These are phyloP conservation scores for Chlorella sp. DNA, from an alignment of 139 green algal genomes.

Conservation along the genomic window DNA sequence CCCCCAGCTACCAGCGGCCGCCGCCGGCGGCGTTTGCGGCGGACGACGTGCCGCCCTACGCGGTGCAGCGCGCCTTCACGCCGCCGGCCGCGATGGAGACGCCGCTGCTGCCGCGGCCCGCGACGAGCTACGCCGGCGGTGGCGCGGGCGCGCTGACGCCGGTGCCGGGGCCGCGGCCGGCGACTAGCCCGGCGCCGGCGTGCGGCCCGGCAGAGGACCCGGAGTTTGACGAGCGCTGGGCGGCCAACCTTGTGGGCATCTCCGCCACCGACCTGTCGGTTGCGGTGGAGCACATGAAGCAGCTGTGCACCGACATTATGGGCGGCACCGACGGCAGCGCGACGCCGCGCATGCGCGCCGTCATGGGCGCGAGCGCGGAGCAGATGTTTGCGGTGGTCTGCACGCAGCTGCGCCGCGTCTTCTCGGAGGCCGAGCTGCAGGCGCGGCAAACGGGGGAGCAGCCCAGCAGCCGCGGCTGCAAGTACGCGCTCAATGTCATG, in stretches of 20 bases:
- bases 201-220: conserved; percentile 6
- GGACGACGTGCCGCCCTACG: conserved; percentile 13
- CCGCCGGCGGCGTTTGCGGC: background rate
- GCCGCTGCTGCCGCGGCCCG: conserved; percentile 13
- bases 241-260: conserved; percentile 13
- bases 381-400: conserved; percentile 28
- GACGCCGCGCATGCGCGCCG: conserved; percentile 32
- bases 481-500: conserved; percentile 94
- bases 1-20: background rate
- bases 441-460: conserved; percentile 1
- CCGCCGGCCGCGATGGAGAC: conserved; percentile 30
- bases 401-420: conserved; percentile 32
- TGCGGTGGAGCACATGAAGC: conserved; percentile 81
- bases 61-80: conserved; percentile 32
- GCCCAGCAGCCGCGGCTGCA: conserved; percentile 60
- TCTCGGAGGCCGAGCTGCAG: conserved; percentile 24
- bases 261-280: conserved; percentile 33
- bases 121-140: background rate
- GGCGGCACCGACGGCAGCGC: background rate
- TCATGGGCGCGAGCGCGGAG: conserved; percentile 29
- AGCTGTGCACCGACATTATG: conserved; percentile 59
- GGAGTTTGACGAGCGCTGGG: conserved; percentile 28
- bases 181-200: background rate
- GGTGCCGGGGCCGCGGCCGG: conserved; percentile 4
- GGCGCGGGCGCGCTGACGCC: background rate